These are phyloP conservation scores for Ajuga reptans DNA, from an alignment of 305 asterid species.

Conservation along the genomic window DNA sequence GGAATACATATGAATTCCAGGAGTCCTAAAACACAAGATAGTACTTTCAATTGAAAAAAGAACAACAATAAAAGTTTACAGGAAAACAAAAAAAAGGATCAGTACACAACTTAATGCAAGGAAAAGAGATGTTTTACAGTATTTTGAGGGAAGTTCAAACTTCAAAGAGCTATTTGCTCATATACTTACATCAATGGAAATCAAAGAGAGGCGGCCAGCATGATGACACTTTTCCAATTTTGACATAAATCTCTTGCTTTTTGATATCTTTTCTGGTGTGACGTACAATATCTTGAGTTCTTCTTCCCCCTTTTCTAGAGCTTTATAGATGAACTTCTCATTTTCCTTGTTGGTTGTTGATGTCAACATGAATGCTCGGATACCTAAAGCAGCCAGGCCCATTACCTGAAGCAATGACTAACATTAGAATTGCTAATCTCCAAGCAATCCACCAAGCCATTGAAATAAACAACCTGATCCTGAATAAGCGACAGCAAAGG, in stretches of 20 bases:
- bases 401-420: conserved; percentile 51
- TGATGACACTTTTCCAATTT: conserved; percentile 92
- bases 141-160: neutral
- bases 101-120: neutral
- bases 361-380: conserved; percentile 77
- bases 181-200: conserved; percentile 77
- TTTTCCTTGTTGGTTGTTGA: conserved; percentile 73
- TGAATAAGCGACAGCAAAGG: conserved; percentile 95
- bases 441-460: neutral
- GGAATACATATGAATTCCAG: neutral
- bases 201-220: conserved; percentile 77
- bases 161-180: conserved; percentile 12
- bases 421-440: conserved; percentile 18
- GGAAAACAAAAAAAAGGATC: neutral
- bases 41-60: neutral
- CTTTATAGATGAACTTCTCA: conserved; percentile 81
- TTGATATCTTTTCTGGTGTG: conserved; percentile 93
- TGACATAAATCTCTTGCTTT: conserved; percentile 95
- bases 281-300: conserved; percentile 77
- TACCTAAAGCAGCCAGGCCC: conserved; percentile 87
- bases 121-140: neutral
- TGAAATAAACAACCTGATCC: conserved; percentile 58
- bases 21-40: neutral
- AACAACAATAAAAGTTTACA: neutral
- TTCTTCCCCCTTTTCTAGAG: conserved; percentile 84